Percentiles rank a stretch among this genome's conserved stretches.
Conservation (phyloP, 169 alveolate species). For the Perkinsus olseni region DNA sequence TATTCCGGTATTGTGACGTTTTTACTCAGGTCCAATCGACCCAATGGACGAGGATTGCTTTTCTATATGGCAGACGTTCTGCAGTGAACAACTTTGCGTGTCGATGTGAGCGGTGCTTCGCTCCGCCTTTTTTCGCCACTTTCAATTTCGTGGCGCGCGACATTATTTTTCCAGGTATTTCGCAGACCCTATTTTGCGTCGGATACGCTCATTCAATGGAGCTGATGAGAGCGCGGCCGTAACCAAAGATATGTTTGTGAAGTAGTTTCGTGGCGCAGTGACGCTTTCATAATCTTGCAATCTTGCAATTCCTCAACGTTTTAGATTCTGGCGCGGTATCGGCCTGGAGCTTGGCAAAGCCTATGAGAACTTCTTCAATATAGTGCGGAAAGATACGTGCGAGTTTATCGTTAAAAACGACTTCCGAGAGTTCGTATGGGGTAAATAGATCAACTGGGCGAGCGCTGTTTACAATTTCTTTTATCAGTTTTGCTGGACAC, state of each 20-base stretch:
- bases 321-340: not conserved
- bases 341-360: not conserved
- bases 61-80: not conserved
- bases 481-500: conserved; percentile 13
- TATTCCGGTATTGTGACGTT: not conserved
- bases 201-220: not conserved
- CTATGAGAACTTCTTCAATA: not conserved
- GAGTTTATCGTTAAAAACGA: not conserved
- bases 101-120: not conserved
- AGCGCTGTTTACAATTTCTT: too few relatives aligned
- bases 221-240: not conserved
- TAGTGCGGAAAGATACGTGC: not conserved
- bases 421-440: not conserved
- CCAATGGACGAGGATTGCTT: not conserved
- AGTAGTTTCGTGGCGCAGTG: not conserved
- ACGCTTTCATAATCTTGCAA: too few relatives aligned
- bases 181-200: not conserved
- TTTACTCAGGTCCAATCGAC: not conserved
- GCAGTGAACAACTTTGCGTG: not conserved
- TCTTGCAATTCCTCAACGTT: too few relatives aligned
- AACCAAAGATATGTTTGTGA: not conserved
- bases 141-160: not conserved
- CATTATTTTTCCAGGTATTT: not conserved
- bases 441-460: not conserved
- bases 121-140: too few relatives aligned